phyloP scores from a whole-genome alignment of 1,284 basidiomycete genomes.

The Microbotryum saponariae region DNA sequence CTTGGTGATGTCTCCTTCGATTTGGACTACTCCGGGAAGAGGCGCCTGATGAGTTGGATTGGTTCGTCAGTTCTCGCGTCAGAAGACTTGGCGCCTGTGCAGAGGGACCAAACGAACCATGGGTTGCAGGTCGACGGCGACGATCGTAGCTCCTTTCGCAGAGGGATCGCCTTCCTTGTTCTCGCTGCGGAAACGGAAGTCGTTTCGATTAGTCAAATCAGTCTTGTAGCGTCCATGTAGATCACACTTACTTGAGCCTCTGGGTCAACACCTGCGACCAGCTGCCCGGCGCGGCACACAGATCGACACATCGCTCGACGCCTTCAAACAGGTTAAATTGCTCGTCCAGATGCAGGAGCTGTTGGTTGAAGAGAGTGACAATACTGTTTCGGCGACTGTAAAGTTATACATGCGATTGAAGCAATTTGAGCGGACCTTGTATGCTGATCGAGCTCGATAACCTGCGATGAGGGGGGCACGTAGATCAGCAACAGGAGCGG shows the following conservation, averaged over 20 bases:
- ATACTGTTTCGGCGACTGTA: neutral
- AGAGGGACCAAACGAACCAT: slow-evolving; percentile 42
- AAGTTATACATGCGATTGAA: too few species aligned
- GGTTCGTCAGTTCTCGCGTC: neutral
- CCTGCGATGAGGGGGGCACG: slow-evolving; percentile 33
- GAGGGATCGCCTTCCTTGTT: slow-evolving; percentile 12
- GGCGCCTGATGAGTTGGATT: slow-evolving; percentile 43
- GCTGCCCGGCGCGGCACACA: slow-evolving; percentile 50
- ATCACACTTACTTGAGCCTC: slow-evolving; percentile 41
- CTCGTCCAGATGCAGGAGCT: slow-evolving; percentile 46
- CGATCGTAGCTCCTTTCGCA: slow-evolving; percentile 41
- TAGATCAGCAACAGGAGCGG: slow-evolving; percentile 30
- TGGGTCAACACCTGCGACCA: slow-evolving; percentile 38
- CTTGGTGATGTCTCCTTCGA: slow-evolving; percentile 52
- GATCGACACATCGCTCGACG: slow-evolving; percentile 48
- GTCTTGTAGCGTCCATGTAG: slow-evolving; percentile 4
- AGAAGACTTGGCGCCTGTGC: neutral
- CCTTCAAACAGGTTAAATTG: slow-evolving; percentile 48
- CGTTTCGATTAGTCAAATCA: too few species aligned
- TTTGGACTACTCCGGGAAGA: slow-evolving; percentile 47
- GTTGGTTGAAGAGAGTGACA: neutral
- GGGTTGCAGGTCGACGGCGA: slow-evolving; percentile 52
- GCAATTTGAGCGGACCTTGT: slow-evolving; percentile 43
- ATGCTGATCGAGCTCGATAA: slow-evolving; percentile 52
- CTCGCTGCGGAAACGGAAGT: neutral